A percentile compares a stretch with the other conserved stretches of the same genome.
These are phyloP conservation scores for Moricandia moricandioides DNA, from an alignment of 345 rosid genomes.

Conservation along the genomic window DNA sequence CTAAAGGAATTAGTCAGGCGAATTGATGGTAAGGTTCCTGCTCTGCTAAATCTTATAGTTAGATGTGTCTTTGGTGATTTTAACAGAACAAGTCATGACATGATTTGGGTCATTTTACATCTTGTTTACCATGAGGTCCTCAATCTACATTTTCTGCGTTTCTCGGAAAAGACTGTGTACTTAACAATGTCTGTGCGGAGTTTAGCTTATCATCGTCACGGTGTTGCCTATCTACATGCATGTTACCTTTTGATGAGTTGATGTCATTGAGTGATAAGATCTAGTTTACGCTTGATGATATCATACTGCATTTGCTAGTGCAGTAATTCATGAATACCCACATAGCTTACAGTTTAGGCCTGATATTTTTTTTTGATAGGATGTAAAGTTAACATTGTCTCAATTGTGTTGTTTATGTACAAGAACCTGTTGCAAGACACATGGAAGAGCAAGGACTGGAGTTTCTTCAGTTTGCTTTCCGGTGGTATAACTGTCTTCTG, in stretches of 20 bases:
- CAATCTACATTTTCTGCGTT: not conserved
- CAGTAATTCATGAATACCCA: not conserved
- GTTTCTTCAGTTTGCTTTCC: constrained; percentile 95
- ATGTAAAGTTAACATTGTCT: too few relatives aligned
- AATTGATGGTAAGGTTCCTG: constrained; percentile 68
- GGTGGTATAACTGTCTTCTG: constrained; percentile 97
- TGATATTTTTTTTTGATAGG: not conserved
- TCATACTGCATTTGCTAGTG: not conserved
- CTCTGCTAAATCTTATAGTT: not conserved
- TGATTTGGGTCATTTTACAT: too few relatives aligned
- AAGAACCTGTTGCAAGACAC: constrained; percentile 96
- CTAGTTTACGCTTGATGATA: not conserved
- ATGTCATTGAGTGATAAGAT: constrained; percentile 2
- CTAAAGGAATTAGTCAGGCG: constrained; percentile 93
- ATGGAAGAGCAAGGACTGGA: constrained; percentile 98
- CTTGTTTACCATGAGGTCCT: not conserved
- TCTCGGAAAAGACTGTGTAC: not conserved
- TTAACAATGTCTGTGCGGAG: not conserved
- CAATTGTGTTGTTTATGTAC: constrained; percentile 16
- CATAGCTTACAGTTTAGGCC: not conserved
- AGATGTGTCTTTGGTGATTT: not conserved
- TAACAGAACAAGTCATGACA: not conserved
- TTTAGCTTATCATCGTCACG: not conserved
- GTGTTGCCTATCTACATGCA: not conserved
- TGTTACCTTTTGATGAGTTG: not conserved